phyloP scores from a whole-genome alignment of 2,329 filamentous ascomycete species.

The Aspergillus melleus region DNA sequence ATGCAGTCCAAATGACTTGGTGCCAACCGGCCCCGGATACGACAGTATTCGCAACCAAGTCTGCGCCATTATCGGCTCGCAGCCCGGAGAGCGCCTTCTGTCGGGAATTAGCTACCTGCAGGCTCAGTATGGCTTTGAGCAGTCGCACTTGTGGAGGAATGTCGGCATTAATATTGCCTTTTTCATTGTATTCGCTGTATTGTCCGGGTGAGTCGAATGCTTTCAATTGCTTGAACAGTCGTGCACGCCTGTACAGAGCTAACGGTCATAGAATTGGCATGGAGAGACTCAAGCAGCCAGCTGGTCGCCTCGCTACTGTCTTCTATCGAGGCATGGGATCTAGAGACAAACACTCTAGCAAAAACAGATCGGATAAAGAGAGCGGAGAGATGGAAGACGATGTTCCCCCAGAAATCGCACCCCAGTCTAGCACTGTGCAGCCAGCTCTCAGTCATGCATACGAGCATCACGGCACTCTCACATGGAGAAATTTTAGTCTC shows the following conservation, averaged over 20 bases:
- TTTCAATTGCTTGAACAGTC: too few species aligned
- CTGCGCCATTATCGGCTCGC: slow-evolving; percentile 3
- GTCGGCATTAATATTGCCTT: slow-evolving; percentile 5
- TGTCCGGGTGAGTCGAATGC: neutral
- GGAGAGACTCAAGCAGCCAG: slow-evolving; percentile 1
- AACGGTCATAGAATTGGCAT: slow-evolving; percentile 4
- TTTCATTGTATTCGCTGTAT: slow-evolving; percentile 2
- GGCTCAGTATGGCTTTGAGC: slow-evolving; percentile 1
- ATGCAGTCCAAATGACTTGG: slow-evolving; percentile 1
- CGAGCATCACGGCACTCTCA: neutral
- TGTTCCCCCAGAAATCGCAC: neutral
- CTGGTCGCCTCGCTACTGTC: slow-evolving; percentile 5
- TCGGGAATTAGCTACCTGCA: slow-evolving; percentile 1
- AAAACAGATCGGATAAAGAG: neutral
- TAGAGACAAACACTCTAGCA: too few species aligned
- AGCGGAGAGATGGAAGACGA: neutral
- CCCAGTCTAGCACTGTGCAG: neutral
- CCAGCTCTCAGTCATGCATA: neutral
- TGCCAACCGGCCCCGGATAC: slow-evolving; percentile 1
- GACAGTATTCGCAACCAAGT: neutral
- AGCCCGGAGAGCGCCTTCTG: neutral
- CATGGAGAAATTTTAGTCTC: neutral
- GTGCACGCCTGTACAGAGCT: neutral
- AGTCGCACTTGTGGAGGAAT: slow-evolving; percentile 4
- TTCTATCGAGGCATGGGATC: neutral